phyloP scores from a whole-genome alignment of 2,329 filamentous ascomycete species.

The Sporothrix pseudoabietina region DNA sequence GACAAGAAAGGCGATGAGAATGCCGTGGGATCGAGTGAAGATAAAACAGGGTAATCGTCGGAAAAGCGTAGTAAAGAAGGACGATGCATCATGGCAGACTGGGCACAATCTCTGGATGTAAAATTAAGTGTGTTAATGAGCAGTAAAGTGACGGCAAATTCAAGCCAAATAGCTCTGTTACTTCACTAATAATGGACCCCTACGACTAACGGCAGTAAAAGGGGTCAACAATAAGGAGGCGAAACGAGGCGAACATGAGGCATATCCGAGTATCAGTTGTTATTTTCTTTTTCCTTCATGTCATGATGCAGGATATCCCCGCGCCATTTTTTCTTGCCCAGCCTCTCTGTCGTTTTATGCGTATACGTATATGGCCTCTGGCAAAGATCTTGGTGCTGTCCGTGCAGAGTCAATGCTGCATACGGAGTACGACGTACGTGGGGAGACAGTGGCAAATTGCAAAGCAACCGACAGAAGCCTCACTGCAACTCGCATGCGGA shows the following conservation, averaged over 20 bases:
- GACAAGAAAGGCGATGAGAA: too few species aligned
- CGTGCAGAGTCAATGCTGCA: background rate
- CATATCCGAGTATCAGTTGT: background rate
- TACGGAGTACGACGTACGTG: background rate
- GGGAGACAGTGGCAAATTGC: background rate
- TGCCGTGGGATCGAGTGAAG: too few species aligned
- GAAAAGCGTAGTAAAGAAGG: too few species aligned
- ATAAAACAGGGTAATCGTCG: too few species aligned
- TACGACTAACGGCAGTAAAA: background rate
- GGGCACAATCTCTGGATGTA: background rate
- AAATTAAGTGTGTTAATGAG: background rate
- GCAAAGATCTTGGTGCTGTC: background rate
- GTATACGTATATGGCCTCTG: background rate
- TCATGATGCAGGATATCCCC: constrained; percentile 1
- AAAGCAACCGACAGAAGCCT: background rate
- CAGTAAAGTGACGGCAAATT: background rate
- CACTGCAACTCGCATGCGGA: background rate
- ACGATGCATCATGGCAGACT: too few species aligned
- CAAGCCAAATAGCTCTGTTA: too few species aligned
- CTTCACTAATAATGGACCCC: background rate
- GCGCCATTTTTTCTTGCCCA: background rate
- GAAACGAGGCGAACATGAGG: background rate
- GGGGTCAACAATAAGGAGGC: background rate
- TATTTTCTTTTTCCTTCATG: background rate
- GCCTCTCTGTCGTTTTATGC: background rate